Conservation (phyloP, 352 stramenopile species). For the Phytophthora pini region DNA sequence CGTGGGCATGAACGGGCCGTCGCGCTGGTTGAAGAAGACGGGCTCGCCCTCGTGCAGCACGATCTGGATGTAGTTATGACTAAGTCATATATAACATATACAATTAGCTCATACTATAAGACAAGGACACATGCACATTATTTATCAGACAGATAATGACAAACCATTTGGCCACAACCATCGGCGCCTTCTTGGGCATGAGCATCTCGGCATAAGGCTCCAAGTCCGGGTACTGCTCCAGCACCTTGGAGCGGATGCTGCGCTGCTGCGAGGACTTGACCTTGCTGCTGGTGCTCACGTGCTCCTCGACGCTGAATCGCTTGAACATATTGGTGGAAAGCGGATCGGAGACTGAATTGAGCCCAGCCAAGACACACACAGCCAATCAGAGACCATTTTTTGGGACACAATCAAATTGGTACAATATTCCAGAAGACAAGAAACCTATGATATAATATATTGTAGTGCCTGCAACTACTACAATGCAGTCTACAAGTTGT, state of each 20-base stretch:
- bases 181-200: slow-evolving; percentile 95
- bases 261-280: slow-evolving; percentile 98
- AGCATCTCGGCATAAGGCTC: slow-evolving; percentile 89
- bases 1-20: slow-evolving; percentile 97
- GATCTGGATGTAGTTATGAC: slow-evolving; percentile 91
- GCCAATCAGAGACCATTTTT: too few relatives aligned
- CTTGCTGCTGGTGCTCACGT: slow-evolving; percentile 96
- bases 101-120: background rate
- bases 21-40: slow-evolving; percentile 96
- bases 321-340: slow-evolving; percentile 91
- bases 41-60: slow-evolving; percentile 91
- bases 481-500: background rate
- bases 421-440: slow-evolving; percentile 3
- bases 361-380: background rate
- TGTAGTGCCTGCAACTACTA: background rate
- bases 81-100: slow-evolving; percentile 44
- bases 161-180: slow-evolving; percentile 92
- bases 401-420: too few relatives aligned
- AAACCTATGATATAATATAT: background rate
- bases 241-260: slow-evolving; percentile 93
- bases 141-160: slow-evolving; percentile 33
- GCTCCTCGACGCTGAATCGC: slow-evolving; percentile 93
- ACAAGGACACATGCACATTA: background rate
- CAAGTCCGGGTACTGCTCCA: slow-evolving; percentile 93
- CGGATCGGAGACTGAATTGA: slow-evolving; percentile 4